Conservation (phyloP, 805 yeast species). For the Starmerella bombicola region DNA sequence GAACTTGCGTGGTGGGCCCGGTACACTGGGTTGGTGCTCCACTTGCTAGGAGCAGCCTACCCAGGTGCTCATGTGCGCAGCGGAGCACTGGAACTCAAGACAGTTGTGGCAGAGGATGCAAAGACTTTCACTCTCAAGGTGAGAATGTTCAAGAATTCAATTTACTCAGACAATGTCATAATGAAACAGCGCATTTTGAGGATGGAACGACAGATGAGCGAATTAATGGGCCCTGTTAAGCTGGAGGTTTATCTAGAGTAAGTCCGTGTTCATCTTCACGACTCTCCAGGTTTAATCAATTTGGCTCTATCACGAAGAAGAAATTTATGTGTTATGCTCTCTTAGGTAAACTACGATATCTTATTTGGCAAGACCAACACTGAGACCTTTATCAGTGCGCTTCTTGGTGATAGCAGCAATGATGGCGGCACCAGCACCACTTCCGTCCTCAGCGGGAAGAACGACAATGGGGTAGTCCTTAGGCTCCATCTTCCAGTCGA, state of each 20-base stretch:
- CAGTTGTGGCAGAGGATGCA: slow-evolving; percentile 9
- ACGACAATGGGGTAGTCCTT: slow-evolving; percentile 68
- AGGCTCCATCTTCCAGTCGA: slow-evolving; percentile 52
- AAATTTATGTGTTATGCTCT: too few species aligned
- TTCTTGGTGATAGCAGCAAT: slow-evolving; percentile 88
- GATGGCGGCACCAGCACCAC: slow-evolving; percentile 97
- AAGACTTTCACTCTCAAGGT: slow-evolving; percentile 22
- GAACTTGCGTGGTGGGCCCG: slow-evolving; percentile 55
- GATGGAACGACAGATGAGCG: background rate
- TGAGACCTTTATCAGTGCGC: slow-evolving; percentile 53
- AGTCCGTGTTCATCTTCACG: too few species aligned
- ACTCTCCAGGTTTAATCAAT: too few species aligned
- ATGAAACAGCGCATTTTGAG: slow-evolving; percentile 12
- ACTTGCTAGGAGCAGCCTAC: slow-evolving; percentile 65
- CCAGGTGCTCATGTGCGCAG: slow-evolving; percentile 70
- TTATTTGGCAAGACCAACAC: slow-evolving; percentile 28
- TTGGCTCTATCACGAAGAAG: too few species aligned
- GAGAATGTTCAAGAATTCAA: slow-evolving; percentile 14
- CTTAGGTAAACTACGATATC: too few species aligned
- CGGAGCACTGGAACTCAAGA: slow-evolving; percentile 19
- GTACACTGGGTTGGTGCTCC: slow-evolving; percentile 61
- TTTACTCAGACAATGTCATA: slow-evolving; percentile 17
- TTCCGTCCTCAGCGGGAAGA: slow-evolving; percentile 94
- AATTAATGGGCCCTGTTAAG: slow-evolving; percentile 1
- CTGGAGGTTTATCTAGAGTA: background rate